Evolutionary conservation across 257 asterid species (phyloP), one percentile per base, ranked within the genome.

Genomic region (Solanum virginianum): DNA sequence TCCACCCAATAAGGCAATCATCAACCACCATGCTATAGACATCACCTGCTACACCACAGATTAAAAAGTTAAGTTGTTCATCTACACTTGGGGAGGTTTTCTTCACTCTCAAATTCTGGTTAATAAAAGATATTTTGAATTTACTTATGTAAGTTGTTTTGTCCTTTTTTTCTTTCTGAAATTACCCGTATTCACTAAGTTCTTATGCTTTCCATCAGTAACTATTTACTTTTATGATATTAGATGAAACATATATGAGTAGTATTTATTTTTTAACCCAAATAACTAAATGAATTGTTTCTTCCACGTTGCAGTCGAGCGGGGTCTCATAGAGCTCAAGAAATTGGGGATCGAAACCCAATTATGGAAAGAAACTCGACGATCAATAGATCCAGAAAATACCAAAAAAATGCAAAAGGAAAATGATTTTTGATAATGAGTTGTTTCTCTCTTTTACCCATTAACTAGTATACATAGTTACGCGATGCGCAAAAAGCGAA

Each of bases 361-460:
- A 87, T 82, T 96, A 85, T 96, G 98, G 98, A 94, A 94, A 87
- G 92, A 91, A 89, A 90, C 94, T 18, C 97, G 98, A 12, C 87
- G 89, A 81, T 41, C 68, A 87, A 83, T 94, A 45, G 99, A 94
- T 87, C 93, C 89, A 2, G 92, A 94, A 81, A 88, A 93, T 45
- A 36, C 15, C 70, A 85, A 87, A 47, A 94, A 90, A 81, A 89
- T 95, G 29, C 92, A 90, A 3, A n/a, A 88, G 88, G 95, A 92
- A 86, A 86, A 82, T 74, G 93, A 94, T 84, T 88, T 87, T 68
- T 85, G 90, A 88, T 82, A 49, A 82, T 88, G 41, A 49, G 57
- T 87, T 86, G 56, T 83, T 79, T 87, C 69, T 85, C 66, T 74
- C 60, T 74, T 18, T 72, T 26, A 43, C 47, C 55, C 10, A 66